Conservation (phyloP, 345 rosid species). For the Pugionium dolabratum region DNA sequence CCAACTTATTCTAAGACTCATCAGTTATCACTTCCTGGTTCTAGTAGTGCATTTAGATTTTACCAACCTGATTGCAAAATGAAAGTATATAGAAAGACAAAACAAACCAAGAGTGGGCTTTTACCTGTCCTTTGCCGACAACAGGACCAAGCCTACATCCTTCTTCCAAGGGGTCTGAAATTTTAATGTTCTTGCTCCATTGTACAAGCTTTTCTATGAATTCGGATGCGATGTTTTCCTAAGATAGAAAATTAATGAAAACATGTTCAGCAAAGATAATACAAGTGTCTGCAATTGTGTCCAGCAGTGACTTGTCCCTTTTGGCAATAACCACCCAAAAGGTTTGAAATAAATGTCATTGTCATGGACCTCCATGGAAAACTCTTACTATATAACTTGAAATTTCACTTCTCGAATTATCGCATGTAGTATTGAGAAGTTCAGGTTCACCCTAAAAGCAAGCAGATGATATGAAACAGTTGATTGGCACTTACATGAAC, state of each 20-base stretch:
- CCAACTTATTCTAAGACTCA: background rate
- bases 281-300: conserved; percentile 15
- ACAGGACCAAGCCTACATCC: conserved; percentile 95
- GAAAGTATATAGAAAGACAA: background rate
- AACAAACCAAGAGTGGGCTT: conserved; percentile 3
- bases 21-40: conserved; percentile 6
- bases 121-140: conserved; percentile 81
- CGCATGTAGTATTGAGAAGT: background rate
- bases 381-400: background rate
- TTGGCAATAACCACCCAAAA: conserved; percentile 1
- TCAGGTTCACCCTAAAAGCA: conserved; percentile 5
- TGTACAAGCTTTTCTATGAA: conserved; percentile 67
- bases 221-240: conserved; percentile 76
- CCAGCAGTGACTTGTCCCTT: conserved; percentile 2
- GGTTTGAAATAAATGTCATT: background rate
- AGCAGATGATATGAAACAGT: conserved; percentile 12
- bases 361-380: conserved; percentile 3
- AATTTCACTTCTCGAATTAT: conserved; percentile 6
- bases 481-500: conserved; percentile 65
- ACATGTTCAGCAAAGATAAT: conserved; percentile 4
- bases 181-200: conserved; percentile 75
- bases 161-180: conserved; percentile 85
- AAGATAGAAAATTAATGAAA: conserved; percentile 8
- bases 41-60: conserved; percentile 1
- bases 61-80: background rate